These are phyloP conservation scores for Dioszegia crocea DNA, from an alignment of 768 basidiomycete genomes.

Conservation along the genomic window DNA sequence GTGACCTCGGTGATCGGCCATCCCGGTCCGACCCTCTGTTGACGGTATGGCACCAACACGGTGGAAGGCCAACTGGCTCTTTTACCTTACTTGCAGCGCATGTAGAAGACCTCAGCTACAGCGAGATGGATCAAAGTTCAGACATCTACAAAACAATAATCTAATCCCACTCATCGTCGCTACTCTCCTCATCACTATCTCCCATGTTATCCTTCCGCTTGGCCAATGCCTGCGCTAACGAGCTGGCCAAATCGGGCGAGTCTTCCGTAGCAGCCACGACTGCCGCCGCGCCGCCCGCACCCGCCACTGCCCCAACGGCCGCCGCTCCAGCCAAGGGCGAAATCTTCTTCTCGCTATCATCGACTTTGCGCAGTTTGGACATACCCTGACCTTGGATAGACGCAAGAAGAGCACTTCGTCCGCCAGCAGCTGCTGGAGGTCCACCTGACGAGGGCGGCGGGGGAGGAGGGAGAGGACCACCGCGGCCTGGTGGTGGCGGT, in stretches of 20 bases:
- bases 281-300: constrained; percentile 26
- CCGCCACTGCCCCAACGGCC: constrained; percentile 27
- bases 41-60: too few species aligned
- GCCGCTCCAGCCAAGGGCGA: constrained; percentile 36
- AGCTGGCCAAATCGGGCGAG: constrained; percentile 69
- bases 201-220: constrained; percentile 82
- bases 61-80: too few species aligned
- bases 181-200: constrained; percentile 70
- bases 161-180: constrained; percentile 49
- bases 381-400: constrained; percentile 80
- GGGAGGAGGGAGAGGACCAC: constrained; percentile 33
- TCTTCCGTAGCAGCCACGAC: constrained; percentile 39
- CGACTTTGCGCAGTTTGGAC: constrained; percentile 63
- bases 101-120: not conserved
- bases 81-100: too few species aligned
- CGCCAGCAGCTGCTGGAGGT: constrained; percentile 8
- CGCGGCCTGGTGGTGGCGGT: constrained; percentile 26
- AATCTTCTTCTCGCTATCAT: constrained; percentile 35
- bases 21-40: too few species aligned
- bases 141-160: not conserved
- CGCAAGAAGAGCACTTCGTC: constrained; percentile 63
- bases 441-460: constrained; percentile 52
- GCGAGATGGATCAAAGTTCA: not conserved
- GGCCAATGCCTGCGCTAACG: constrained; percentile 75
- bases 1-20: too few species aligned